These are phyloP conservation scores for Trypanosoma rangeli DNA, from an alignment of 208 protist genomes.

Conservation along the genomic window DNA sequence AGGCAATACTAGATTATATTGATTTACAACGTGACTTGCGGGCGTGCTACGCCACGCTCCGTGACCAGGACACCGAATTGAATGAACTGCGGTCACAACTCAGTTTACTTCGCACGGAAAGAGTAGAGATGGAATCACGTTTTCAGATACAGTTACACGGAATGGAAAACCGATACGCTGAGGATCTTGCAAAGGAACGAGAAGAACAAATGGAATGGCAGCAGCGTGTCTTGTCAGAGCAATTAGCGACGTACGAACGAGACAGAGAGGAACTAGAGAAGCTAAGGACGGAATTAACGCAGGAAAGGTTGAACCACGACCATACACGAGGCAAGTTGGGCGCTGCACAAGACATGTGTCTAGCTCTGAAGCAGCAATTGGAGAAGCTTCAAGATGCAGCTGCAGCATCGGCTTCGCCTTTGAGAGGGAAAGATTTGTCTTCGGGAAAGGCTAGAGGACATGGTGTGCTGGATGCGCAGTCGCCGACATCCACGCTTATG, in stretches of 20 bases:
- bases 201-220: constrained; percentile 16
- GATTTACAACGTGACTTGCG: constrained; percentile 59
- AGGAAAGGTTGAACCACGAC: constrained; percentile 19
- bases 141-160: constrained; percentile 18
- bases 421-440: constrained; percentile 4
- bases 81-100: constrained; percentile 20
- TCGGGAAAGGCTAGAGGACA: neutral
- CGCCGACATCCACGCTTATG: constrained; percentile 4
- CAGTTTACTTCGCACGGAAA: constrained; percentile 17
- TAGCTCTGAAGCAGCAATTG: constrained; percentile 15
- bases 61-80: constrained; percentile 35
- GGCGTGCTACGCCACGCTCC: constrained; percentile 43
- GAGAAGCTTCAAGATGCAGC: constrained; percentile 6
- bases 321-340: constrained; percentile 16
- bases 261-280: constrained; percentile 14
- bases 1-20: constrained; percentile 71
- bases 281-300: constrained; percentile 14
- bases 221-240: constrained; percentile 10
- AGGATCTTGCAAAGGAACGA: constrained; percentile 8
- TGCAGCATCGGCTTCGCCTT: neutral
- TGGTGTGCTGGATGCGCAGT: neutral
- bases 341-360: constrained; percentile 11
- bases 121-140: constrained; percentile 8
- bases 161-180: constrained; percentile 11
- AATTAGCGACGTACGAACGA: constrained; percentile 7